Percentiles rank a stretch among this genome's conserved stretches.
phyloP scores from a whole-genome alignment of 1,139 yeast genomes.

The Nematodospora anomalae region DNA sequence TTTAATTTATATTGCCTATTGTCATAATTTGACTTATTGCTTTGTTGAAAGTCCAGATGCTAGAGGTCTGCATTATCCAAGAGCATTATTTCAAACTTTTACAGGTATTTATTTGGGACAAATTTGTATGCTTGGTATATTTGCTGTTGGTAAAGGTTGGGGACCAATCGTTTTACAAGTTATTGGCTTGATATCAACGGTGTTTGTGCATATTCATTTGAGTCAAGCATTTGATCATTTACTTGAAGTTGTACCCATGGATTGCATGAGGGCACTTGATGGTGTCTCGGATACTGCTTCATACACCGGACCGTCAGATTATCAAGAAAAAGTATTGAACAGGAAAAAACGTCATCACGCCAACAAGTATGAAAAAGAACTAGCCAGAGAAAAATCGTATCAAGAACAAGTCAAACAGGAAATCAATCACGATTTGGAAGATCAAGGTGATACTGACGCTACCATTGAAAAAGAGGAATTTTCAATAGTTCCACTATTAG shows the following conservation, averaged over 20 bases:
- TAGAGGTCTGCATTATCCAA: constrained; percentile 84
- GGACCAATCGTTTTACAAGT: constrained; percentile 84
- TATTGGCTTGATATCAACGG: constrained; percentile 62
- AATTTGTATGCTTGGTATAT: constrained; percentile 78
- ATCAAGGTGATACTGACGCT: constrained; percentile 17
- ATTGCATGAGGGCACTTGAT: constrained; percentile 68
- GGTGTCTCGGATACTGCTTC: constrained; percentile 68
- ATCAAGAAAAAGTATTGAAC: constrained; percentile 33
- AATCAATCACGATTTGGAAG: constrained; percentile 24
- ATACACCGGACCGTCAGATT: constrained; percentile 38
- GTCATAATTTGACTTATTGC: constrained; percentile 78
- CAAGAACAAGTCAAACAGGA: constrained; percentile 14
- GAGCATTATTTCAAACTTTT: constrained; percentile 84
- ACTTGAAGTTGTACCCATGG: constrained; percentile 58
- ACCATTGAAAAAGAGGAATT: constrained; percentile 7
- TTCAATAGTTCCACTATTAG: constrained; percentile 45
- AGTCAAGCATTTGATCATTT: constrained; percentile 65
- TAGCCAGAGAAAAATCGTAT: constrained; percentile 19
- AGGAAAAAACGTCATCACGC: constrained; percentile 15
- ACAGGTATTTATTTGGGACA: constrained; percentile 88
- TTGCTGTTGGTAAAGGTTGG: constrained; percentile 92
- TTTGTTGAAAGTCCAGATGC: constrained; percentile 60
- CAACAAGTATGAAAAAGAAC: constrained; percentile 15
- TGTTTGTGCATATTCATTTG: constrained; percentile 62
- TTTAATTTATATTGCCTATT: constrained; percentile 72